Evolutionary conservation across 495 filamentous ascomycete genomes (phyloP).

Genomic region (Penicillium flavigenum): DNA sequence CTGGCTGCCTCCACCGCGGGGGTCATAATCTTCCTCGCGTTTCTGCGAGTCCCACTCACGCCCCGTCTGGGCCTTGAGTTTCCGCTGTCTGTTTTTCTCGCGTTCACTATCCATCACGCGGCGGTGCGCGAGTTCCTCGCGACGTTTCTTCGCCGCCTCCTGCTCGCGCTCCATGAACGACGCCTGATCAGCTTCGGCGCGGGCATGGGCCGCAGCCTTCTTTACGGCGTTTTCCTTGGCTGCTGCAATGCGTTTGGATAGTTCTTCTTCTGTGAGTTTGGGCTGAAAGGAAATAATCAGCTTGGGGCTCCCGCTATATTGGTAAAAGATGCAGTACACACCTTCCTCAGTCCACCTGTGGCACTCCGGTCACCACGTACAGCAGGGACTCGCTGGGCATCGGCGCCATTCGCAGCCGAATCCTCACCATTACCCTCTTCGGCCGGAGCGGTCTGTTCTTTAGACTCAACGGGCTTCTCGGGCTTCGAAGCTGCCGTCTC

Average conservation of each 20-base stretch:
- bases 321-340: conserved; percentile 7
- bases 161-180: conserved; percentile 66
- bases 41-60: conserved; percentile 80
- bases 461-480: conserved; percentile 25
- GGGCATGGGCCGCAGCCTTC: conserved; percentile 59
- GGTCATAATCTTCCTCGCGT: conserved; percentile 59
- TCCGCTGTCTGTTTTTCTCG: conserved; percentile 68
- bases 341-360: conserved; percentile 63
- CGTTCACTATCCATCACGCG: conserved; percentile 67
- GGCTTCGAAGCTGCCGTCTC: conserved; percentile 17
- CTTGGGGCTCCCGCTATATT: neutral
- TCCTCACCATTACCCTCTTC: conserved; percentile 23
- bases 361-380: conserved; percentile 67
- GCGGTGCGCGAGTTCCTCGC: conserved; percentile 55
- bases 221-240: conserved; percentile 59
- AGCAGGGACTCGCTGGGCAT: conserved; percentile 46
- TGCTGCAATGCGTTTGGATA: conserved; percentile 57
- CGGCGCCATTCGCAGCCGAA: conserved; percentile 20
- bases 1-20: conserved; percentile 44
- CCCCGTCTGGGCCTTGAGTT: conserved; percentile 62
- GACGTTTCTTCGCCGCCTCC: conserved; percentile 51
- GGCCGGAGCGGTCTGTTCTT: conserved; percentile 21
- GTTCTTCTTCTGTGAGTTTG: conserved; percentile 69
- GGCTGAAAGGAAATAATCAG: conserved; percentile 36
- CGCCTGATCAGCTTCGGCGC: conserved; percentile 67